These are phyloP conservation scores for Capsicum baccatum DNA, from an alignment of 257 asterid species.

Conservation along the genomic window DNA sequence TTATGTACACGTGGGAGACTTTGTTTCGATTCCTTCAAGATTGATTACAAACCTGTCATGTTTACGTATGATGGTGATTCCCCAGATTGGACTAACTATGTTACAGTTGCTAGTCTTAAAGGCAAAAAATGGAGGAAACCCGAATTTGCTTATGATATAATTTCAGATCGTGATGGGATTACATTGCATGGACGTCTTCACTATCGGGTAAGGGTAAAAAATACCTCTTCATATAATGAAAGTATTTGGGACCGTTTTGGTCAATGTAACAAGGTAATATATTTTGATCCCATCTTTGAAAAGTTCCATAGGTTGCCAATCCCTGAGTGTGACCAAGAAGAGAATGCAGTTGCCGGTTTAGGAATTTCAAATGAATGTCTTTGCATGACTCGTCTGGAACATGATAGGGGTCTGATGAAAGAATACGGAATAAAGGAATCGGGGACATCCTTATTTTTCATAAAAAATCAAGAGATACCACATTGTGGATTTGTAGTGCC, in stretches of 20 bases:
- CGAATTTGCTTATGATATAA: not conserved
- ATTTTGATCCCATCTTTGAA: too few relatives aligned
- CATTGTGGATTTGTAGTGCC: not conserved
- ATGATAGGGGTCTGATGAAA: not conserved
- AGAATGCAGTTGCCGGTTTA: too few relatives aligned
- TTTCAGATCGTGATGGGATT: not conserved
- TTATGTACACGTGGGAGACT: not conserved
- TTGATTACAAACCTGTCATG: not conserved
- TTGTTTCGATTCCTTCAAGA: not conserved
- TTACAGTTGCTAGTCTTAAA: not conserved
- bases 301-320: too few relatives aligned
- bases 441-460: too few relatives aligned
- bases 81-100: not conserved
- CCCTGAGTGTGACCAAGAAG: too few relatives aligned
- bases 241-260: too few relatives aligned
- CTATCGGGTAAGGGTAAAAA: not conserved
- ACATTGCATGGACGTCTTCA: not conserved
- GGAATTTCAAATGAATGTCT: too few relatives aligned
- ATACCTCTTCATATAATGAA: too few relatives aligned
- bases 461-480: not conserved
- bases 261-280: too few relatives aligned
- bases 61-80: not conserved
- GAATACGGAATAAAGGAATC: too few relatives aligned
- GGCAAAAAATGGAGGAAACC: not conserved
- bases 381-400: not conserved